Conservation (phyloP, 2,329 filamentous ascomycete genomes). For the Hirsutella thompsonii region DNA sequence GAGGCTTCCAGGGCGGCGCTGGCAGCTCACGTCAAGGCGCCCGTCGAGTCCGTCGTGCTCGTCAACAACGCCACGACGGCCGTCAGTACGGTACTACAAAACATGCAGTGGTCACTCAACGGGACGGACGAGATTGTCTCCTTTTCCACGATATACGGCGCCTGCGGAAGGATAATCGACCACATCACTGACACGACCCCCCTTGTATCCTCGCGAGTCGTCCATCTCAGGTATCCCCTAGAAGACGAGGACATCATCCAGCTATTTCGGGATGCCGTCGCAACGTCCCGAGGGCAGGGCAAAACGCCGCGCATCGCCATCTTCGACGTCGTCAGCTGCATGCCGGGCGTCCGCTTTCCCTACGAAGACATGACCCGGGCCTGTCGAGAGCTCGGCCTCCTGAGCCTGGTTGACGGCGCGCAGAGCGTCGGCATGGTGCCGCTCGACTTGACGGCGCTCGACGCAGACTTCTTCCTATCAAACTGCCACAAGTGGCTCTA, state of each 20-base stretch:
- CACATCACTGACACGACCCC: background rate
- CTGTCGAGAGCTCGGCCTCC: background rate
- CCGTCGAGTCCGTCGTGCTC: background rate
- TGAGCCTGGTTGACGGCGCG: background rate
- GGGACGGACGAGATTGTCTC: background rate
- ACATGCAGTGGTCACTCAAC: background rate
- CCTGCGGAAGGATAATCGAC: background rate
- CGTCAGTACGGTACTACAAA: background rate
- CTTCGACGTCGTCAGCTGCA: background rate
- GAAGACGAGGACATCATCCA: background rate
- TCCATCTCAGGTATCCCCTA: background rate
- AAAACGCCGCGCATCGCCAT: background rate
- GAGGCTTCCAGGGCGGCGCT: background rate
- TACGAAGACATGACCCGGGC: background rate
- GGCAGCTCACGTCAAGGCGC: background rate
- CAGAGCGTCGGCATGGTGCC: background rate
- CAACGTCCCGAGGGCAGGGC: background rate
- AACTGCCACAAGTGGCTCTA: constrained; percentile 1
- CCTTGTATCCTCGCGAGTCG: background rate
- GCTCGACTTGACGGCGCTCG: background rate
- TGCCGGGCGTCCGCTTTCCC: constrained; percentile 1
- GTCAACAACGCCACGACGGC: background rate
- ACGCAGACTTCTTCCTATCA: constrained; percentile 1
- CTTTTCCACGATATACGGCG: constrained; percentile 1
- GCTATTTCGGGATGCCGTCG: background rate